Percentiles rank a stretch among this genome's conserved stretches.
Evolutionary conservation across 306 rosid genomes (phyloP).

Genomic region (Rosa persica): DNA sequence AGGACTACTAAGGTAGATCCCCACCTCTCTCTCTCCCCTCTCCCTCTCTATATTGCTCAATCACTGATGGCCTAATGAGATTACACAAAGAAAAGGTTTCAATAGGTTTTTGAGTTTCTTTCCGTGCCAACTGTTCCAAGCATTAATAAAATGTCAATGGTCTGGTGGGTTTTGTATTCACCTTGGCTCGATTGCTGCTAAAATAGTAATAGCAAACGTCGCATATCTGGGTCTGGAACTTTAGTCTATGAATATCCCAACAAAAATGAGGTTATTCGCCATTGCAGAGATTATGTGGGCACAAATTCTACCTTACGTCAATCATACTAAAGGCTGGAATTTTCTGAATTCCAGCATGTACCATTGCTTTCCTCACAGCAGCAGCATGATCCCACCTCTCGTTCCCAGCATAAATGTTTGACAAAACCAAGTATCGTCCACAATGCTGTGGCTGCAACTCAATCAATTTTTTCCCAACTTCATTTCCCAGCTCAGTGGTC

Average conservation of each 20-base stretch:
- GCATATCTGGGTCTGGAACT: background rate
- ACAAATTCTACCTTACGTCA: conserved; percentile 6
- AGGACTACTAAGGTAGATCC: background rate
- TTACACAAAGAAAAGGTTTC: background rate
- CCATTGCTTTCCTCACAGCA: conserved; percentile 51
- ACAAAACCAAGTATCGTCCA: conserved; percentile 55
- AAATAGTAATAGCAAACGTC: background rate
- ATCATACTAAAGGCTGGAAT: conserved; percentile 64
- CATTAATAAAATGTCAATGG: background rate
- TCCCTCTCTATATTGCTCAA: background rate
- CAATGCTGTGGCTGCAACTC: conserved; percentile 46
- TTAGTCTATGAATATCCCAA: background rate
- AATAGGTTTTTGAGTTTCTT: background rate
- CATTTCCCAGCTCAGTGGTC: conserved; percentile 62
- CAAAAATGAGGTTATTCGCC: background rate
- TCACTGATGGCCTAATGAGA: background rate
- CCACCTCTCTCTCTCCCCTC: background rate
- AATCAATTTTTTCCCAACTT: conserved; percentile 50
- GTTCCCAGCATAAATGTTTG: conserved; percentile 59
- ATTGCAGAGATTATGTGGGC: background rate
- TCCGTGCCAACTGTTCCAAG: background rate
- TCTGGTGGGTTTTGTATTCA: background rate
- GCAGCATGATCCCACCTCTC: conserved; percentile 81
- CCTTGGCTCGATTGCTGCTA: background rate
- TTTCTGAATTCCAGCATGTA: conserved; percentile 59